Percentiles rank a stretch among this genome's conserved stretches.
Conservation (phyloP, 1,284 basidiomycete genomes). For the Mycena sp. region DNA sequence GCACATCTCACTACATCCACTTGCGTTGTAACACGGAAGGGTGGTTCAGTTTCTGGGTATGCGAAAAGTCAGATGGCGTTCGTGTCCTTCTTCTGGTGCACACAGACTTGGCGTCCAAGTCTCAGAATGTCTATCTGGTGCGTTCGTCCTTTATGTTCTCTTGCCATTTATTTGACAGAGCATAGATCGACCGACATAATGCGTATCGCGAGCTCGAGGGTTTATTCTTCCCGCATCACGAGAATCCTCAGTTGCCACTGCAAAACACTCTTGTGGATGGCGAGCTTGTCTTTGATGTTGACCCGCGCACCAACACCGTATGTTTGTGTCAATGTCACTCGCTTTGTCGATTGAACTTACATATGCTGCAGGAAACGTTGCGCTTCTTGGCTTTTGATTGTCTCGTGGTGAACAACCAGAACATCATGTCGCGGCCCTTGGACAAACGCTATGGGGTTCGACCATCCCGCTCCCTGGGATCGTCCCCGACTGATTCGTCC, state of each 20-base stretch:
- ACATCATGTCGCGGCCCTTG: constrained; percentile 86
- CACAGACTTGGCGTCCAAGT: constrained; percentile 68
- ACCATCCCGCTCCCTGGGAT: constrained; percentile 39
- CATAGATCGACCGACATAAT: constrained; percentile 95
- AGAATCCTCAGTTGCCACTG: constrained; percentile 70
- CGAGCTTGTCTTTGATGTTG: constrained; percentile 93
- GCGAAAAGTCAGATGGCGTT: constrained; percentile 99
- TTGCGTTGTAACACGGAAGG: background rate
- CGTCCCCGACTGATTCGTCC: constrained; percentile 21
- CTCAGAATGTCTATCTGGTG: constrained; percentile 87
- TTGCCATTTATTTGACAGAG: background rate
- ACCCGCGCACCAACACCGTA: constrained; percentile 77
- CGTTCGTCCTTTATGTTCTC: constrained; percentile 37
- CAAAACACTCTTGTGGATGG: constrained; percentile 91
- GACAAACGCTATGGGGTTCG: constrained; percentile 90
- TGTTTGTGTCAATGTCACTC: constrained; percentile 35
- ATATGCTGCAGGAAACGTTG: constrained; percentile 68
- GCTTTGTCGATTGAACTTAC: background rate
- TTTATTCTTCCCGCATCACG: constrained; percentile 91
- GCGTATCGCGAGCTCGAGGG: constrained; percentile 79
- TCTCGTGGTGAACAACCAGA: constrained; percentile 87
- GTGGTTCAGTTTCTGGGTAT: constrained; percentile 91
- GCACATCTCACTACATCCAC: constrained; percentile 3
- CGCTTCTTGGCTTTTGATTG: constrained; percentile 94
- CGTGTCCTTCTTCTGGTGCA: constrained; percentile 90